These are phyloP conservation scores for Arctostaphylos glauca DNA, from an alignment of 148 eudicot genomes.

Conservation along the genomic window DNA sequence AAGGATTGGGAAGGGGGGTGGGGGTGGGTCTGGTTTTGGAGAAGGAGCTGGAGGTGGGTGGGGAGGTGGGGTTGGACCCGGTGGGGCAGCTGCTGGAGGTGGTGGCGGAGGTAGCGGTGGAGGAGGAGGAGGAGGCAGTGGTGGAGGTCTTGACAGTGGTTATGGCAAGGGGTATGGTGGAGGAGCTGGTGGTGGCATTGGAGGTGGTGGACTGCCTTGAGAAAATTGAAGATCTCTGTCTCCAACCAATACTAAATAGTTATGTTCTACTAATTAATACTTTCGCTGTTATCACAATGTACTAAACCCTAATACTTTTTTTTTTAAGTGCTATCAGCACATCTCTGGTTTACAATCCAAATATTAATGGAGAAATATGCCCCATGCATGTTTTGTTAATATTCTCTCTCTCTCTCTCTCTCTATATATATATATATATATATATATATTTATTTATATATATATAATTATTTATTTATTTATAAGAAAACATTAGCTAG, in stretches of 20 bases:
- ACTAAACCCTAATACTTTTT: too few relatives aligned
- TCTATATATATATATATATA: too few relatives aligned
- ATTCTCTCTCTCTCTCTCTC: too few relatives aligned
- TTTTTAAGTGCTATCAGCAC: background rate
- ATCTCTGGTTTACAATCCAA: background rate
- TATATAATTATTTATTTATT: too few relatives aligned
- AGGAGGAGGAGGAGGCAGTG: conserved; percentile 14
- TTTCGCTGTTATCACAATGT: too few relatives aligned
- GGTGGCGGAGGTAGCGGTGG: conserved; percentile 7
- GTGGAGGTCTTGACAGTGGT: conserved; percentile 12
- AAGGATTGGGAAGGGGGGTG: conserved; percentile 4
- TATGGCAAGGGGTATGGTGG: conserved; percentile 10
- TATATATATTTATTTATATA: too few relatives aligned
- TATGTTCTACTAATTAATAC: too few relatives aligned
- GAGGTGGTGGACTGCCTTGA: background rate
- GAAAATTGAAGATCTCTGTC: too few relatives aligned
- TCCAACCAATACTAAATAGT: too few relatives aligned
- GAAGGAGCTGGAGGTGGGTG: too few relatives aligned
- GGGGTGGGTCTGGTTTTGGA: conserved; percentile 3
- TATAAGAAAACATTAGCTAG: too few relatives aligned
- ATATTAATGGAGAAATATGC: background rate
- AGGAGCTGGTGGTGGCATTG: conserved; percentile 9
- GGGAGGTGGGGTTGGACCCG: conserved; percentile 9
- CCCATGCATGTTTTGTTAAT: too few relatives aligned
- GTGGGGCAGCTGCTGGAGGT: conserved; percentile 4